Base-by-base conservation (phyloP, 1,284 basidiomycete species). In the Austroboletus niveus region DNA sequence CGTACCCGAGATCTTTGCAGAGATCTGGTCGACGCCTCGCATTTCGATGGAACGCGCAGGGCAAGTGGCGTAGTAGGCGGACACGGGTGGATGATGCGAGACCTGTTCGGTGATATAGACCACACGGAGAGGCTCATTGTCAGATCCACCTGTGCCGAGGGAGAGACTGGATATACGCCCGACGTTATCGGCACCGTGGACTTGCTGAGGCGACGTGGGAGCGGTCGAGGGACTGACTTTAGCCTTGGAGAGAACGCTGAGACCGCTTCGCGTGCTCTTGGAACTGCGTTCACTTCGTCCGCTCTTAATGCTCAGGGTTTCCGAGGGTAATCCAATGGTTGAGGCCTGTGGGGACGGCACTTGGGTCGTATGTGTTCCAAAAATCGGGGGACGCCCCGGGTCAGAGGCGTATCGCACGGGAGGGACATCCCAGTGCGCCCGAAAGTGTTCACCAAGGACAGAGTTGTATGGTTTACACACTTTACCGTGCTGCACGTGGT, bases 401-500 rank as follows among this genome's bases (percentile, higher is more conserved):
- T 82, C 80, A 27, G 76, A 70, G 20, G 78, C 69, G 63, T 82
- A 82, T 34, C 72, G 67, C 32, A 83, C 71, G 24, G 87, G 85
- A n/a, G 81, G 68, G 12, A 92, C 75, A 57, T 88, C 87, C 88
- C 87, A 96, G 61, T 93, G 89, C 22, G 90, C 83, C 47, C 91
- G 85, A 72, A 96, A 96, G 72, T 95, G 89, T 70, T 96, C 93
- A 64, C 91, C 92, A 1, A 96, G 80, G 32, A 94, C 90, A 1
- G 92, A 94, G 74, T 96, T 95, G 78, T 98, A 98, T 0, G 95
- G 94, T 69, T 98, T 98, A 77, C 91, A 92, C 17, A 97, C 82
- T 69, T 92, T 91, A 41, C 92, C 92, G 53, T 90, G 84, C 89
- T 91, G 52, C 39, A 43, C 17, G 38, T 15, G 29, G 11, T 14